Evolutionary conservation across 345 rosid genomes (phyloP), one percentile per base, ranked within the genome.

Genomic region (Eucalyptus globulus): DNA sequence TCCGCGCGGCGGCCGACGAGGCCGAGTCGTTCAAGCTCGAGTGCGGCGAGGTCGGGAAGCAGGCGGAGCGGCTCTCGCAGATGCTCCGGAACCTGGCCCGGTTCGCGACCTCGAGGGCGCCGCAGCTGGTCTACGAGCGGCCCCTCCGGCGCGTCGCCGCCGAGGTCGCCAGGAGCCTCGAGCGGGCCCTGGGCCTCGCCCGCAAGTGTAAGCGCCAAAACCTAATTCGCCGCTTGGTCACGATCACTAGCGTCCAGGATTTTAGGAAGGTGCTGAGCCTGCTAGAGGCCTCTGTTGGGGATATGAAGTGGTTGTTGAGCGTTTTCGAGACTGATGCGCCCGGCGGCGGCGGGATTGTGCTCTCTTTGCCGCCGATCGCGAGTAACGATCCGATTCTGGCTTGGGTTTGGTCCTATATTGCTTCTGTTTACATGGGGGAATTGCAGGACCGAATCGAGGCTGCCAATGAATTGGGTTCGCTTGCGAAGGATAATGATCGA

Each of bases 301-400:
- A 97, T 90, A 88, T 97, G 91, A 92, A 90, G 90, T 97, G 99
- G 99, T 93, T 97, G 14, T 90, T 91, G 87, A 95, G 95, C 40
- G 92, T 96, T 12, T 90, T 95, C 50, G 96, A 94, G 80, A 88
- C 92, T 45, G 95, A 94, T 37, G 89, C 43, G 31, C 93, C 91
- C 56, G 90, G 90, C 27, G 92, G 91, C 5, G 95, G 94, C 29
- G 99, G 96, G 26, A 94, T 95, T 27, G 94, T 89, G 56, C 92
- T 95, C 80, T 88, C 97, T 19, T 94, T 97, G 26, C 99, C 99
- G 4, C 99, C 99, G 4, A 95, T 97, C 45, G 98, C 98, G 2
- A 94, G 97, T 51, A 97, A 95, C 87, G 98, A 97, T 88, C 99
- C 99, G 86, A 96, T 97, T 76, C 92, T 97, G 22, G 94, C 99